phyloP scores from a whole-genome alignment of 179 eudicot genomes.

The Sideroxylon spinosum region DNA sequence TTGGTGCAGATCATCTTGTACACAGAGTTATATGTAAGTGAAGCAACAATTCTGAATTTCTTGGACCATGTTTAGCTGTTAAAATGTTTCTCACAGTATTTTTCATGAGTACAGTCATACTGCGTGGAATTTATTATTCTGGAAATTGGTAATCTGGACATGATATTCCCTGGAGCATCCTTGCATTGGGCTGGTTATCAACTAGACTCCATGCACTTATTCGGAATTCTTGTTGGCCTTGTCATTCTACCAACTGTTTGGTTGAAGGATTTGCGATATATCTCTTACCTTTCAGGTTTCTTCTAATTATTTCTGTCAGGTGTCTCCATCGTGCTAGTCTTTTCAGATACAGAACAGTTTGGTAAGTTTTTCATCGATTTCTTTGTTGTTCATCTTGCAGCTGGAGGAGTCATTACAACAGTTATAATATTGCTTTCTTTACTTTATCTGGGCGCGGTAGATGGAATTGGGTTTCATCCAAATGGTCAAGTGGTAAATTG shows the following conservation, averaged over 20 bases:
- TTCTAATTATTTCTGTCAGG: not conserved
- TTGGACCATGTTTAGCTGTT: not conserved
- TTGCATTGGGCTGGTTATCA: conserved; percentile 45
- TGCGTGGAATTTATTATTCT: conserved; percentile 88
- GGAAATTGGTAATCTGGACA: conserved; percentile 81
- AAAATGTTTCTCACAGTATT: not conserved
- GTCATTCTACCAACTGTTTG: conserved; percentile 73
- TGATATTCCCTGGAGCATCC: conserved; percentile 63
- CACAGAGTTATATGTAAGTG: conserved; percentile 84
- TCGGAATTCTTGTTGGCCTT: conserved; percentile 54
- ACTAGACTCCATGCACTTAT: conserved; percentile 62
- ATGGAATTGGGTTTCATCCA: conserved; percentile 58
- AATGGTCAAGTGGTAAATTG: conserved; percentile 49
- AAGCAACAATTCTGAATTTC: not conserved
- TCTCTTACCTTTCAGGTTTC: conserved; percentile 82
- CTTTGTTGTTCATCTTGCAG: conserved; percentile 36
- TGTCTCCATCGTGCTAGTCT: not conserved
- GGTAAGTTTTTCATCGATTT: not conserved
- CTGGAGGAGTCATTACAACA: conserved; percentile 77
- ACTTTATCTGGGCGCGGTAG: conserved; percentile 52
- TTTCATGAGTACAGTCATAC: conserved; percentile 51
- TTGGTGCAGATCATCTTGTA: conserved; percentile 72
- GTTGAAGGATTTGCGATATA: conserved; percentile 59
- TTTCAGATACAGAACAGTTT: not conserved
- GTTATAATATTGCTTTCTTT: conserved; percentile 58